Evolutionary conservation across 805 yeast species (phyloP).

Genomic region (Candida koratica): DNA sequence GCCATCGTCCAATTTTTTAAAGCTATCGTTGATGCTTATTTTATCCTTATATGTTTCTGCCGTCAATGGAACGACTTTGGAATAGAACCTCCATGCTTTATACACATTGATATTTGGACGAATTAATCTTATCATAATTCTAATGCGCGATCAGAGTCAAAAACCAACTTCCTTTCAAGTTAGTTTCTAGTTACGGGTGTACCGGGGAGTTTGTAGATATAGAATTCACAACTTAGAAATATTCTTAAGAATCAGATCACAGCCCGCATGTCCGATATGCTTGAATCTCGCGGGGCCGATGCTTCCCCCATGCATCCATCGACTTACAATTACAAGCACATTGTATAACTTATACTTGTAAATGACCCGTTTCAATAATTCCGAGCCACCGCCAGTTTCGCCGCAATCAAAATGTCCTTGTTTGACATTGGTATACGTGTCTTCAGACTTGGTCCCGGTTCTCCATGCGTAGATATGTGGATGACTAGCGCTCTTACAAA

Average conservation of each 20-base stretch:
- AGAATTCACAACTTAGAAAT: too few species aligned
- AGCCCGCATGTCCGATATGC: conserved; percentile 38
- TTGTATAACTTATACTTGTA: conserved; percentile 48
- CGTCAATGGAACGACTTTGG: conserved; percentile 49
- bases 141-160: too few species aligned
- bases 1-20: conserved; percentile 46
- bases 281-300: conserved; percentile 70
- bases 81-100: conserved; percentile 5
- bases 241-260: conserved; percentile 4
- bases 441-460: conserved; percentile 26
- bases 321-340: conserved; percentile 60
- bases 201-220: too few species aligned
- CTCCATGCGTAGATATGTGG: conserved; percentile 76
- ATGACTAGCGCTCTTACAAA: conserved; percentile 57
- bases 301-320: conserved; percentile 83
- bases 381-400: conserved; percentile 69
- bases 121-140: conserved; percentile 7
- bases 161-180: too few species aligned
- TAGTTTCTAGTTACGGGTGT: too few species aligned
- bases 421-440: conserved; percentile 22
- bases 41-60: conserved; percentile 62
- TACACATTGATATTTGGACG: neutral
- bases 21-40: conserved; percentile 49
- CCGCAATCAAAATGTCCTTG: conserved; percentile 71
- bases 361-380: conserved; percentile 50